These are phyloP conservation scores for Paxillus rubicundulus DNA, from an alignment of 768 basidiomycete genomes.

Conservation along the genomic window DNA sequence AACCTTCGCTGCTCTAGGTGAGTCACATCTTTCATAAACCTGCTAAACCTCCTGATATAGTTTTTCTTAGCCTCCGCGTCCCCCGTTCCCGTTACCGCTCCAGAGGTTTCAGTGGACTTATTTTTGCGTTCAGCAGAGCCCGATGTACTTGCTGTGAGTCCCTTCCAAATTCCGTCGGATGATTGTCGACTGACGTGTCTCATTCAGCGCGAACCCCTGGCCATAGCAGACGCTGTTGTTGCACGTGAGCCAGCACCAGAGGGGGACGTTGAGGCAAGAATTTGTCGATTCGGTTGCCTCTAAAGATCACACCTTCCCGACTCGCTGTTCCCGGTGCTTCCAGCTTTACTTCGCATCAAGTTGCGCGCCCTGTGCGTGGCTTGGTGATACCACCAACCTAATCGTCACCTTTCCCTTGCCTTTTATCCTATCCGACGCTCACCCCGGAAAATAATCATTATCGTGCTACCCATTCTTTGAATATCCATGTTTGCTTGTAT, in stretches of 20 bases:
- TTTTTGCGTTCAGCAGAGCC: background rate
- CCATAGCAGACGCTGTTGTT: conserved; percentile 3
- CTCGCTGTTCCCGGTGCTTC: background rate
- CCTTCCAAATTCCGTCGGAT: background rate
- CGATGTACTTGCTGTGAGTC: conserved; percentile 19
- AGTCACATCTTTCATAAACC: background rate
- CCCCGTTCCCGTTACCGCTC: conserved; percentile 20
- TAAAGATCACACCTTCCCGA: background rate
- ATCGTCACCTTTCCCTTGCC: background rate
- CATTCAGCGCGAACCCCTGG: conserved; percentile 10
- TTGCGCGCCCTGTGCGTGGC: background rate
- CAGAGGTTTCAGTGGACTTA: conserved; percentile 4
- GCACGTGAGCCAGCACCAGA: conserved; percentile 8
- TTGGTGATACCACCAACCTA: conserved; percentile 6
- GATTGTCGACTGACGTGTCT: background rate
- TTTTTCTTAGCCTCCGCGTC: conserved; percentile 23
- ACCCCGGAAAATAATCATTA: conserved; percentile 2
- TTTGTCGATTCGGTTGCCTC: conserved; percentile 15
- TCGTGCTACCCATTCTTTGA: conserved; percentile 1
- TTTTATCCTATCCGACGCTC: background rate
- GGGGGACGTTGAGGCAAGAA: conserved; percentile 9
- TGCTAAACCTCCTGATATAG: background rate
- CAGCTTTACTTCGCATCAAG: background rate
- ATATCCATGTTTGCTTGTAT: background rate
- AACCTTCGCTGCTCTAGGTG: conserved; percentile 24